Evolutionary conservation across 2,329 filamentous ascomycete genomes (phyloP).

Genomic region (Epichloe aotearoae): DNA sequence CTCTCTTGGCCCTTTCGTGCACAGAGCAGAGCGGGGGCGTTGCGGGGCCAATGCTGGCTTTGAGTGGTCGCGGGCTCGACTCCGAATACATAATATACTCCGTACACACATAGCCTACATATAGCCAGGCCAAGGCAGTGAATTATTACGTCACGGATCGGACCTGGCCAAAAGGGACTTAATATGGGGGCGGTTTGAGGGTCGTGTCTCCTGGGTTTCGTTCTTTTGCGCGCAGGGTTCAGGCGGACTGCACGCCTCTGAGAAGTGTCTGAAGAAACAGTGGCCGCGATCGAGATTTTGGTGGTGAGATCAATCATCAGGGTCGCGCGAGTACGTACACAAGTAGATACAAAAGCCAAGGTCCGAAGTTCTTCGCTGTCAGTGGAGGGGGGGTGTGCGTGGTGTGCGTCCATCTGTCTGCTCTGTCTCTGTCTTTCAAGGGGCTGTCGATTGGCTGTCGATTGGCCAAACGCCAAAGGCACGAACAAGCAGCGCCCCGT

Average conservation of each 20-base stretch:
- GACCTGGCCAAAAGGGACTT: background rate
- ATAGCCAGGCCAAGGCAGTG: background rate
- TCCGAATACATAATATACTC: too few relatives aligned
- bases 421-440: too few relatives aligned
- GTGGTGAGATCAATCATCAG: conserved; percentile 13
- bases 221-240: background rate
- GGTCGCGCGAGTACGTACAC: conserved; percentile 8
- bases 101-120: too few relatives aligned
- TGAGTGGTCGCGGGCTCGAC: background rate
- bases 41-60: background rate
- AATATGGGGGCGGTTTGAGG: background rate
- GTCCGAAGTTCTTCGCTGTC: background rate
- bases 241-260: background rate
- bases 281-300: conserved; percentile 18
- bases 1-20: background rate
- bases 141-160: background rate
- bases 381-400: background rate
- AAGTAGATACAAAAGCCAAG: background rate
- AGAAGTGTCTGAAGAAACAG: background rate
- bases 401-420: too few relatives aligned
- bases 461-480: background rate
- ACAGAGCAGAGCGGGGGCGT: background rate
- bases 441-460: too few relatives aligned
- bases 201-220: background rate
- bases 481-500: background rate